Base-by-base conservation (phyloP, 805 yeast species). In the Monosporozyma solicola region DNA sequence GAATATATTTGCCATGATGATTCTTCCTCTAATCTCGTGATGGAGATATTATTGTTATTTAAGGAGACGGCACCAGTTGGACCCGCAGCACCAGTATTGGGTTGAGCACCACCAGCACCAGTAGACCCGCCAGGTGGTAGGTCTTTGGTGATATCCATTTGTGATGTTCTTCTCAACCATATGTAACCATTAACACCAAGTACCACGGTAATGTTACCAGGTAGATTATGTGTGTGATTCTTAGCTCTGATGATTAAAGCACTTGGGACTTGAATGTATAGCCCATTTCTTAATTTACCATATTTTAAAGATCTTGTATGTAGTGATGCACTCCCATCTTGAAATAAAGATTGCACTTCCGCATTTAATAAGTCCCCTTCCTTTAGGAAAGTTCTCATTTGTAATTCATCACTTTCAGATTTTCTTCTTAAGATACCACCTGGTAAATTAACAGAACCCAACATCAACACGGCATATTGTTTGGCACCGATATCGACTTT, bases 311-410 rank as follows among this genome's bases (percentile, higher is more conserved):
- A 92, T 68, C 99, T 81, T 1, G 99, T 94, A 68, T 94, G 99
- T 55, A 94, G 72, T 0, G 96, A 84, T 0, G 97, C 97, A 57
- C 89, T 80, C 22, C 99, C 99, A 67, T 90, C 96, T 59, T 80
- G 82, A 68, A 80, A 92, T 43, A 91, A 74, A 15, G 87, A 83
- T 72, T 95, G 99, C 16, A 94, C 96, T 69, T 94, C 99, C 45
- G 97, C 96, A 66, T 94, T 94, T 55, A 94, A 74, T 56, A 95
- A 74, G 68, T 94, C 99, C 15, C 99, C 99, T 64, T 95, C 99
- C 66, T 94, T 94, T 60, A 94, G 73, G 63, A 91, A 88, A 60
- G 80, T 81, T 63, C 99, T 80, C 99, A 95, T 94, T 66, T 92
- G 96, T 58, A 94, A 75, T 72, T 94, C 99, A 72, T 94, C 99